These are phyloP conservation scores for Podospora fimiseda DNA, from an alignment of 495 filamentous ascomycete species.

Conservation along the genomic window DNA sequence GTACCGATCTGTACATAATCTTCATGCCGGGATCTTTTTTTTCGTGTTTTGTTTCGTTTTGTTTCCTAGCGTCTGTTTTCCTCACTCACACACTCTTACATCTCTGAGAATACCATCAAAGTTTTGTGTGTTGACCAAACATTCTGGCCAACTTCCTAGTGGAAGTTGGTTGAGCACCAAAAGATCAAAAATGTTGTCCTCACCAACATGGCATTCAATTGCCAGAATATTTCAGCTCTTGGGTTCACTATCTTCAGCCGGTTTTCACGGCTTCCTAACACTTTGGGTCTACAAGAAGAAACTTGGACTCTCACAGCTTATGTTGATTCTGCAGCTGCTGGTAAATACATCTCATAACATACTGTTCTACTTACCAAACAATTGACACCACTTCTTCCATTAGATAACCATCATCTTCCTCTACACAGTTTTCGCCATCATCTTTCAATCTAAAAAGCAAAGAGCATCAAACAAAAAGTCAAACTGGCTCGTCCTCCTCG, in stretches of 20 bases:
- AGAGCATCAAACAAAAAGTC: conserved; percentile 20
- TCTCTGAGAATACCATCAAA: neutral
- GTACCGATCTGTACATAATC: neutral
- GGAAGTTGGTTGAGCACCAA: conserved; percentile 8
- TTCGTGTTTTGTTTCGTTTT: conserved; percentile 1
- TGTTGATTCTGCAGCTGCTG: conserved; percentile 32
- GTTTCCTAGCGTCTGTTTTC: neutral
- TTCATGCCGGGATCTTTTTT: neutral
- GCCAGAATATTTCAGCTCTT: conserved; percentile 27
- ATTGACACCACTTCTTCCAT: conserved; percentile 4
- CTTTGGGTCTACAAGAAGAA: conserved; percentile 22
- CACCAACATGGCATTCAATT: conserved; percentile 30
- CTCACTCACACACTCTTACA: neutral
- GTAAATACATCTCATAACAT: too few species aligned
- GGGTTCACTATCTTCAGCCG: conserved; percentile 21
- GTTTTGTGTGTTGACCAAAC: neutral
- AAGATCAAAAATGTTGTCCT: conserved; percentile 25
- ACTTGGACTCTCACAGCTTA: conserved; percentile 21
- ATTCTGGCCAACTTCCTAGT: conserved; percentile 7
- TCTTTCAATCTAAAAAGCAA: conserved; percentile 27
- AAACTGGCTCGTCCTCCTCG: conserved; percentile 19
- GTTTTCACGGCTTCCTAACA: conserved; percentile 34
- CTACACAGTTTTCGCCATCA: conserved; percentile 30
- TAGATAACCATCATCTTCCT: conserved; percentile 29
- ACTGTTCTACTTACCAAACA: too few species aligned